Conservation (phyloP, 352 stramenopile species). For the Pythium guiyangense region DNA sequence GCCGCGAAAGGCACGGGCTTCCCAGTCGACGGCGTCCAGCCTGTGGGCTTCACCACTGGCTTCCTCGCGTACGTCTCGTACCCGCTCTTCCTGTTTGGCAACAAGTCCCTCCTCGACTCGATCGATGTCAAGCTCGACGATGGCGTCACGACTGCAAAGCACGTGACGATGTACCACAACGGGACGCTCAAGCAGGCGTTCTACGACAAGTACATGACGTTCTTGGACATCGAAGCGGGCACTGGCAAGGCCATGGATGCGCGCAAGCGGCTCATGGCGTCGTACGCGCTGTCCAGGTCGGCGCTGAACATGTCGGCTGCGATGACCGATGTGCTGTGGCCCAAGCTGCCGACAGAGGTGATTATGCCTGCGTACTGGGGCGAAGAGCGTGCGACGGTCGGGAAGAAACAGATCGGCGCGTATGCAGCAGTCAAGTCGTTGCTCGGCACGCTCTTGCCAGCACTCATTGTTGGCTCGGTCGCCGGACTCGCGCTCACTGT, state of each 20-base stretch:
- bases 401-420: conserved; percentile 28
- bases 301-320: conserved; percentile 23
- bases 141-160: conserved; percentile 19
- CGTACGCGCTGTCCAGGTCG: conserved; percentile 50
- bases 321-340: conserved; percentile 68
- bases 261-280: conserved; percentile 53
- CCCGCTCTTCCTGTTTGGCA: too few species aligned
- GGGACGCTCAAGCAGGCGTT: neutral
- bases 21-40: too few species aligned
- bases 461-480: conserved; percentile 53
- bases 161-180: conserved; percentile 36
- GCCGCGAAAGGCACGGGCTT: conserved; percentile 31
- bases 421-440: conserved; percentile 48
- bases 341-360: conserved; percentile 42
- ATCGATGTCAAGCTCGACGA: too few species aligned
- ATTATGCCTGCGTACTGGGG: conserved; percentile 45
- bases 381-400: conserved; percentile 40
- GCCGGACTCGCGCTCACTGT: conserved; percentile 25
- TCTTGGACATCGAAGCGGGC: conserved; percentile 68
- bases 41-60: too few species aligned
- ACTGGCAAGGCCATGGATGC: conserved; percentile 63
- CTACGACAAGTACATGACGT: conserved; percentile 35
- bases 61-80: too few species aligned
- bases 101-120: too few species aligned
- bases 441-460: conserved; percentile 45